Conservation (phyloP, 768 basidiomycete species). For the Mycena sanguinolenta region DNA sequence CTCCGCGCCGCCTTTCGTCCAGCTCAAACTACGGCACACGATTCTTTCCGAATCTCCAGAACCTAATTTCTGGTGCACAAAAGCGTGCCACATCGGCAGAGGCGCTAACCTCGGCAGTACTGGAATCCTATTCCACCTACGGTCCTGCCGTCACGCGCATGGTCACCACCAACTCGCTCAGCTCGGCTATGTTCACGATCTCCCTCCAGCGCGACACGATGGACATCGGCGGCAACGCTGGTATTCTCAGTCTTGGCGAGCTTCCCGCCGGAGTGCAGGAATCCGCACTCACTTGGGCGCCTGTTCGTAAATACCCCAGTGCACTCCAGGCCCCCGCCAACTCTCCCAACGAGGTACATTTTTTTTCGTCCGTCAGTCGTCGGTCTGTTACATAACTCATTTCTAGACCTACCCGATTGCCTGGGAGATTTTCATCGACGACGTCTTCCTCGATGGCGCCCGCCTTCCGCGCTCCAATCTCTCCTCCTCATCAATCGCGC, state of each 20-base stretch:
- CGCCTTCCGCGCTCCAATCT: conserved; percentile 69
- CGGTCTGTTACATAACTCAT: conserved; percentile 29
- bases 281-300: conserved; percentile 73
- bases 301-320: conserved; percentile 70
- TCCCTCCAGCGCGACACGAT: conserved; percentile 78
- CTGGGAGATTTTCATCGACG: conserved; percentile 82
- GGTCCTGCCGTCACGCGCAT: conserved; percentile 65
- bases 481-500: conserved; percentile 59
- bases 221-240: conserved; percentile 77
- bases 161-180: conserved; percentile 51
- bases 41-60: conserved; percentile 47
- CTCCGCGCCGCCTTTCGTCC: conserved; percentile 10
- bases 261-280: conserved; percentile 65
- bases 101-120: conserved; percentile 44
- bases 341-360: conserved; percentile 71
- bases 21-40: conserved; percentile 41
- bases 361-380: neutral
- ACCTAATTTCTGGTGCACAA: neutral
- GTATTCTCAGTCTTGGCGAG: conserved; percentile 75
- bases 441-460: conserved; percentile 77
- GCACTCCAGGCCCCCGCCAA: conserved; percentile 69
- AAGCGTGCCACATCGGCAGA: conserved; percentile 36
- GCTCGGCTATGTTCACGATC: conserved; percentile 65
- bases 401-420: conserved; percentile 71
- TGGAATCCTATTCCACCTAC: conserved; percentile 57